Evolutionary conservation across 2,329 filamentous ascomycete genomes (phyloP), one percentile per base, ranked within the genome.

Genomic region (Boeremia lycopersici): DNA sequence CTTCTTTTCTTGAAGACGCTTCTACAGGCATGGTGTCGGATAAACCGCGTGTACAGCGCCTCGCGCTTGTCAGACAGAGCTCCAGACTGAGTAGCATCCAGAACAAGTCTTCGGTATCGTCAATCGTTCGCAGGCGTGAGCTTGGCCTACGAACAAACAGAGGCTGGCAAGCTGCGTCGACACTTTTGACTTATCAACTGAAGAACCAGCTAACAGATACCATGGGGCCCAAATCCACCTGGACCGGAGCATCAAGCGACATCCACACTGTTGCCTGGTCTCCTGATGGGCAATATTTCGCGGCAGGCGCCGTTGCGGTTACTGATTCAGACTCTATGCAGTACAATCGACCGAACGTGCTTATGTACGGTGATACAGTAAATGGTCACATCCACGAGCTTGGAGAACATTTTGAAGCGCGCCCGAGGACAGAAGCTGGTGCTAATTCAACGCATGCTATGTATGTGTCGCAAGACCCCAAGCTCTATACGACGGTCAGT

Each of bases 191-290:
- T 1, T 69, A 70, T 28, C 62, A 62, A 9, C 28, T 64, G 6
- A 69, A 61, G 40, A 74, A 74, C 41, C 67, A 61, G 15, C 25
- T 68, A n/a, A 63, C 73, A 26, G 70, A 77, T 23, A 72, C 76
- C 1, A 63, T 86, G 13, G 77, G 74, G 4, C 74, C 74, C 2
- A 76, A 72, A 25, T 77, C 74, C 47, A 74, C 76, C 12, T 86
- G 82, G 77, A 83, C 80, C 56, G 82, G 84, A 1, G 83, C 83
- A 0, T 86, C 84, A 0, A 81, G 82, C 23, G 85, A 87, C 65
- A 78, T 87, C 1, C 77, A 82, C 30, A 77, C 78, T 9, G 70
- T 86, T 3, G 79, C 82, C 12, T 88, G 85, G 85, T 79, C 81
- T 2, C 76, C 79, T 2, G 76, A 84, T 65, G 81, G 83, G 2